phyloP scores from a whole-genome alignment of 495 filamentous ascomycete species.

The Aspergillus steynii region DNA sequence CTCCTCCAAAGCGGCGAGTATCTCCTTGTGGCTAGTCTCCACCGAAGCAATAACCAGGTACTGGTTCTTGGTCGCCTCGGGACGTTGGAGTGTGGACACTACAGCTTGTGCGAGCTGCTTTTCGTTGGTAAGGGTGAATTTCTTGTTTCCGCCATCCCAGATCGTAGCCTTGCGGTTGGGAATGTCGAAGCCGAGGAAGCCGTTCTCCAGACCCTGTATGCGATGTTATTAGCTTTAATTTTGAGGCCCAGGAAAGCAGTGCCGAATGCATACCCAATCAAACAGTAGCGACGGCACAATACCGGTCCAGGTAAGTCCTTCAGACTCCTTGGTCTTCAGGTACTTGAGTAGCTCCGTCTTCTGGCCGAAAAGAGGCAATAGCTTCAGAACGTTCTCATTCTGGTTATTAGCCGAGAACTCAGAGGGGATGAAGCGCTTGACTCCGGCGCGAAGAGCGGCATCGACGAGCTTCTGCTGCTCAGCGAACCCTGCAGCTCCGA shows the following conservation, averaged over 20 bases:
- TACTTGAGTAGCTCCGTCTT: conserved; percentile 49
- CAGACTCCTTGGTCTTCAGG: conserved; percentile 41
- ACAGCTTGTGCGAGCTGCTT: conserved; percentile 40
- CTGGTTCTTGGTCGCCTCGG: conserved; percentile 44
- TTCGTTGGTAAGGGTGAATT: conserved; percentile 42
- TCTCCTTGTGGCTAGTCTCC: conserved; percentile 44
- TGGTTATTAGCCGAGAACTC: conserved; percentile 36
- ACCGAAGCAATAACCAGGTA: conserved; percentile 50
- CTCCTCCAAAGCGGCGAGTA: conserved; percentile 46
- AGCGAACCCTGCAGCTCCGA: conserved; percentile 33
- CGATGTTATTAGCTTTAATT: conserved; percentile 1
- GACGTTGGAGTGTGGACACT: conserved; percentile 38
- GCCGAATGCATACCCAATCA: conserved; percentile 42
- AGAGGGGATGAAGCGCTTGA: conserved; percentile 53
- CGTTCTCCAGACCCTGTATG: conserved; percentile 32
- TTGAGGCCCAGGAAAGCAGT: neutral
- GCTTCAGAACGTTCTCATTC: conserved; percentile 31
- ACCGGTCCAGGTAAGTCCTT: conserved; percentile 48
- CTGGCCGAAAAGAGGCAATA: conserved; percentile 43
- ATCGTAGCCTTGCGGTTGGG: conserved; percentile 43
- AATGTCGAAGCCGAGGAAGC: conserved; percentile 49
- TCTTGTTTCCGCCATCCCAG: conserved; percentile 42
- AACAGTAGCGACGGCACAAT: conserved; percentile 52
- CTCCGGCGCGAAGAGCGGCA: conserved; percentile 57
- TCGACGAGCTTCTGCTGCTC: conserved; percentile 55